phyloP scores from a whole-genome alignment of 208 protist genomes.

The Crithidia sp. region DNA sequence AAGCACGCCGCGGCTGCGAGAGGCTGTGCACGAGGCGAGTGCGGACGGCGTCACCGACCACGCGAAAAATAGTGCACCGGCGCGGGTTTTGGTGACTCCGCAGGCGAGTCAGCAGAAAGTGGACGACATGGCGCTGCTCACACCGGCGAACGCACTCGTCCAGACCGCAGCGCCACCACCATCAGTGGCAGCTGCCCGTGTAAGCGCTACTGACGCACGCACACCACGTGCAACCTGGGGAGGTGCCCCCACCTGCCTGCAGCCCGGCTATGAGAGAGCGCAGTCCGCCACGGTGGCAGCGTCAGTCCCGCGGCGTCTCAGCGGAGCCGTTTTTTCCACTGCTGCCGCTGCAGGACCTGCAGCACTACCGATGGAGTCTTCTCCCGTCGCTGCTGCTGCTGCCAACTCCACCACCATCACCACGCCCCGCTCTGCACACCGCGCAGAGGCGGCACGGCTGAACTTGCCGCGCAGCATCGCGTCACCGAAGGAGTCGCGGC shows the following conservation, averaged over 20 bases:
- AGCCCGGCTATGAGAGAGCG: not conserved
- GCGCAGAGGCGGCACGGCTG: not conserved
- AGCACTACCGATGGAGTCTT: not conserved
- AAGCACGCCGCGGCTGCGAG: not conserved
- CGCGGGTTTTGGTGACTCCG: not conserved
- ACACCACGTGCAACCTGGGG: not conserved
- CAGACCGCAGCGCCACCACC: not conserved
- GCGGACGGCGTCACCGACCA: not conserved
- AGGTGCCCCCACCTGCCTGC: conserved; percentile 2
- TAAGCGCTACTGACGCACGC: not conserved
- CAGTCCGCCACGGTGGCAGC: not conserved
- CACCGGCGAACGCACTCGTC: not conserved
- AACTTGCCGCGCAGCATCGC: not conserved
- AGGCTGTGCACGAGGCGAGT: not conserved
- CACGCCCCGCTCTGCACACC: not conserved
- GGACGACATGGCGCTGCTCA: conserved; percentile 9
- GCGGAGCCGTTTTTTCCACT: not conserved
- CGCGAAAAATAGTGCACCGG: not conserved
- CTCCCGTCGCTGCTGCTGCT: not conserved
- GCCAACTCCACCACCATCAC: not conserved
- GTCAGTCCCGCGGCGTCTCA: not conserved
- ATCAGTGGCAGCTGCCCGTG: not conserved
- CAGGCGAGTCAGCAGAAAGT: conserved; percentile 10
- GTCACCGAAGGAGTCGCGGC: conserved; percentile 4
- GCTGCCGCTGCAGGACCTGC: not conserved